Conservation (phyloP, 2,329 filamentous ascomycete species). For the Escovopsis sp. region DNA sequence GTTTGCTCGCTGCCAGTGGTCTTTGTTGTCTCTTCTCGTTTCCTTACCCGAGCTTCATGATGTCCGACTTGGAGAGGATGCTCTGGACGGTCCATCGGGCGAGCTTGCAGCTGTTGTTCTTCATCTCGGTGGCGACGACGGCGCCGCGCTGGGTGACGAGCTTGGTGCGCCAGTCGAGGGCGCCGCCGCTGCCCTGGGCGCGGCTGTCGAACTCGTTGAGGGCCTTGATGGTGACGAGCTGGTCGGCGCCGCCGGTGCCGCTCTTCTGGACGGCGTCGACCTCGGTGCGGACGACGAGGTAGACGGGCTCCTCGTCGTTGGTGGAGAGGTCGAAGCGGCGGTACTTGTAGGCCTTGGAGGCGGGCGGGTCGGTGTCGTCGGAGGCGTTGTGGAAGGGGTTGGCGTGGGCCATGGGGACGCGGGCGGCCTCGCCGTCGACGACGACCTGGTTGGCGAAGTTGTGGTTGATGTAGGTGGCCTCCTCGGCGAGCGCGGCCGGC, state of each 20-base stretch:
- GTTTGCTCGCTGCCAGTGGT: too few species aligned
- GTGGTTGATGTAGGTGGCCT: constrained; percentile 99
- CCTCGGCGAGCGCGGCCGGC: constrained; percentile 79
- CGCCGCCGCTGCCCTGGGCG: constrained; percentile 85
- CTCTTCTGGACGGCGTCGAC: constrained; percentile 94
- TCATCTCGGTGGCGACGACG: constrained; percentile 98
- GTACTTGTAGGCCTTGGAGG: constrained; percentile 97
- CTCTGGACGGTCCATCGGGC: constrained; percentile 95
- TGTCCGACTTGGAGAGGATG: constrained; percentile 91
- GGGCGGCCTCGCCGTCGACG: constrained; percentile 59
- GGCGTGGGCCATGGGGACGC: constrained; percentile 70
- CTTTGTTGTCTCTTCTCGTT: not conserved
- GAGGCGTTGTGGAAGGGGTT: constrained; percentile 96
- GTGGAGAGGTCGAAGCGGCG: constrained; percentile 89
- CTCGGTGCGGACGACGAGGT: constrained; percentile 88
- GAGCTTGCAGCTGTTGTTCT: constrained; percentile 99
- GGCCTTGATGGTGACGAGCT: constrained; percentile 82
- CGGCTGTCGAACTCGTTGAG: constrained; percentile 99
- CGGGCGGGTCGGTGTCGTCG: constrained; percentile 84
- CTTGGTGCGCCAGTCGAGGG: constrained; percentile 94
- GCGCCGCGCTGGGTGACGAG: constrained; percentile 88
- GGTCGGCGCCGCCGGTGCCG: constrained; percentile 78
- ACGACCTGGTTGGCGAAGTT: constrained; percentile 97
- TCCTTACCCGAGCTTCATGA: constrained; percentile 88
- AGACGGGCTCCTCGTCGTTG: constrained; percentile 85